A percentile compares a stretch with the other conserved stretches of the same genome.
phyloP scores from a whole-genome alignment of 164 flowering plant species.

The Magnolia changhungtana region DNA sequence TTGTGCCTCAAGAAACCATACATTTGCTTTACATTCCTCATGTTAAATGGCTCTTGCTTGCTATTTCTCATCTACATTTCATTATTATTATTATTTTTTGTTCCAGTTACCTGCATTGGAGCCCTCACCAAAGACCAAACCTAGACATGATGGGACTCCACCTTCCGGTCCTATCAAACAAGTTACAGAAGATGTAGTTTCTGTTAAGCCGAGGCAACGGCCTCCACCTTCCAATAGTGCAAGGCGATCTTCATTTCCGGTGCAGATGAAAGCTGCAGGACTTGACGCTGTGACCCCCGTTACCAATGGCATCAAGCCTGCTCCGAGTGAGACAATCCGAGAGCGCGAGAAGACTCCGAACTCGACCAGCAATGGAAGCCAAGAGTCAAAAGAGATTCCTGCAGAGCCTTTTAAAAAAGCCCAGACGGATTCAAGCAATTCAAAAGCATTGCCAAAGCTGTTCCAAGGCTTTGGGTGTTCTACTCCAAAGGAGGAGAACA shows the following conservation, averaged over 20 bases:
- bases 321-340: slow-evolving; percentile 26
- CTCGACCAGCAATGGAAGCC: slow-evolving; percentile 22
- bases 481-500: slow-evolving; percentile 18
- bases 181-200: slow-evolving; percentile 52
- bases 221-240: slow-evolving; percentile 51
- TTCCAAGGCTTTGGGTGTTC: slow-evolving; percentile 44
- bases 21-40: background rate
- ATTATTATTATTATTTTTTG: slow-evolving; percentile 12
- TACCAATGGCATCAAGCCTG: slow-evolving; percentile 22
- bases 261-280: slow-evolving; percentile 39
- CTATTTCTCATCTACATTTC: background rate
- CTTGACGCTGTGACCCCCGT: slow-evolving; percentile 30
- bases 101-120: slow-evolving; percentile 63
- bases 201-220: slow-evolving; percentile 50
- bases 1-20: background rate
- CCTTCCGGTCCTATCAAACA: slow-evolving; percentile 52
- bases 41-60: background rate
- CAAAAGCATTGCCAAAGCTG: slow-evolving; percentile 60
- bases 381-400: slow-evolving; percentile 25
- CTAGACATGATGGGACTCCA: slow-evolving; percentile 57
- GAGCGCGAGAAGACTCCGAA: slow-evolving; percentile 30
- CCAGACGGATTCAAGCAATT: slow-evolving; percentile 52
- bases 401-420: slow-evolving; percentile 27
- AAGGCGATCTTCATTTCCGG: slow-evolving; percentile 61
- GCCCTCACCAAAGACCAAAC: slow-evolving; percentile 61